Base-by-base conservation (phyloP, 164 flowering plant species). In the Vitis riparia region DNA sequence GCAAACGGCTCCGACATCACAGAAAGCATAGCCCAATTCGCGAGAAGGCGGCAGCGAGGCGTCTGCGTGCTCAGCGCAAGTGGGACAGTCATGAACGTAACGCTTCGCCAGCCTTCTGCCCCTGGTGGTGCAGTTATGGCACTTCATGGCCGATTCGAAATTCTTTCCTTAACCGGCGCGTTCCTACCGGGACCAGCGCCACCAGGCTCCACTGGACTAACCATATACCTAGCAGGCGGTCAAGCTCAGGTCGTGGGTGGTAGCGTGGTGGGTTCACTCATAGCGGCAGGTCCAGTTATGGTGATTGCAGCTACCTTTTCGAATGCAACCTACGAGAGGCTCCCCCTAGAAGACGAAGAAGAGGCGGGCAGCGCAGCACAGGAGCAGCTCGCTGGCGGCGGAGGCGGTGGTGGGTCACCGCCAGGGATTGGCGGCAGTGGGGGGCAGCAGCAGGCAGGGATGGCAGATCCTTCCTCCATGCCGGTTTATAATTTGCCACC, bases 191-290 rank as follows among this genome's bases (percentile, higher is more conserved):
- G 86, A 2, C 87, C 87, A 2, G 87, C 87, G 0, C 84, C 84
- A 4, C 87, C 89, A 0, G 89, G 89, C 1, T 74, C 89, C 11
- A 79, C 85, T 12, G 85, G 89, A 4, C 62, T 86, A 17, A 84
- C 86, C 3, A 72, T 86, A 3, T 86, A 83, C 64, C 55, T 84
- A 2, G 87, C 89, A 6, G 85, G 87, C 11, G 87, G 85, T 3
- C 89, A 85, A 67, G 89, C 87, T 0, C 87, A 83, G 74, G 83
- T 86, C 2, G 87, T 86, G 2, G 89, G 89, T 0, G 87, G 89
- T 0, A 79, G 77, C 32, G 89, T 86, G 19, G 83, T 82, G n/a
- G 87, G 89, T 1, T 63, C 87, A 1, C 75, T 86, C 10, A 71
- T 82, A 23, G 89, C 89, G 0, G 62, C 89, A 1, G 87, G 89